phyloP scores from a whole-genome alignment of 1,139 yeast genomes.

The Kodamaea derodonti region DNA sequence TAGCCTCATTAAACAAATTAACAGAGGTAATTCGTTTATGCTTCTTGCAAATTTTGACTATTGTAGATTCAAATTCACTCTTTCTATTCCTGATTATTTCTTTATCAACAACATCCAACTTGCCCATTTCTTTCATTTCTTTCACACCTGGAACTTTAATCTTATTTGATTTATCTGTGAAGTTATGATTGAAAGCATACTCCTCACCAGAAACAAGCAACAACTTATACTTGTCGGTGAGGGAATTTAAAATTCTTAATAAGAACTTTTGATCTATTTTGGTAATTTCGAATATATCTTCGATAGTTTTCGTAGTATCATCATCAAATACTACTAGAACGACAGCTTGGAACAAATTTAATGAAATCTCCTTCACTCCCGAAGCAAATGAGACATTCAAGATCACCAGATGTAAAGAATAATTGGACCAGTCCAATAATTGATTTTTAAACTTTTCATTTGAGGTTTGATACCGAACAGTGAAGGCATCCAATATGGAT shows the following conservation, averaged over 20 bases:
- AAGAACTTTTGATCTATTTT: conserved; percentile 26
- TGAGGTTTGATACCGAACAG: conserved; percentile 9
- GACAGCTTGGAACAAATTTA: conserved; percentile 38
- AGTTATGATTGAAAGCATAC: conserved; percentile 22
- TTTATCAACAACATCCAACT: conserved; percentile 4
- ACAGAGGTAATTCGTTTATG: conserved; percentile 17
- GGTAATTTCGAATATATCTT: conserved; percentile 19
- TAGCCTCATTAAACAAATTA: conserved; percentile 24
- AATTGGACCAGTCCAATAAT: conserved; percentile 21
- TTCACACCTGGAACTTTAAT: conserved; percentile 32
- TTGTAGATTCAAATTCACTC: conserved; percentile 26
- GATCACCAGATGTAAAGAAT: conserved; percentile 31
- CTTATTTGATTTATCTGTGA: conserved; percentile 26
- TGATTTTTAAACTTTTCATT: conserved; percentile 13
- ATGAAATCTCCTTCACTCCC: conserved; percentile 32
- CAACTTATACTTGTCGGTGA: conserved; percentile 29
- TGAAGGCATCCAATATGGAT: conserved; percentile 10
- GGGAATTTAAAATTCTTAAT: conserved; percentile 25
- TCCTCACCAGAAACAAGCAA: conserved; percentile 11
- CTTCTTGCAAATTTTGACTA: conserved; percentile 35
- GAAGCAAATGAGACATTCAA: conserved; percentile 24
- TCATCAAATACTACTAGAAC: conserved; percentile 31
- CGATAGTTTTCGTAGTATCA: conserved; percentile 13
- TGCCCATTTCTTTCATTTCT: conserved; percentile 16
- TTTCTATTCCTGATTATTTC: conserved; percentile 18